Percentiles rank a stretch among this genome's conserved stretches.
These are phyloP conservation scores for Ceratobasidium theobromae DNA, from an alignment of 1,284 basidiomycete species.

Conservation along the genomic window DNA sequence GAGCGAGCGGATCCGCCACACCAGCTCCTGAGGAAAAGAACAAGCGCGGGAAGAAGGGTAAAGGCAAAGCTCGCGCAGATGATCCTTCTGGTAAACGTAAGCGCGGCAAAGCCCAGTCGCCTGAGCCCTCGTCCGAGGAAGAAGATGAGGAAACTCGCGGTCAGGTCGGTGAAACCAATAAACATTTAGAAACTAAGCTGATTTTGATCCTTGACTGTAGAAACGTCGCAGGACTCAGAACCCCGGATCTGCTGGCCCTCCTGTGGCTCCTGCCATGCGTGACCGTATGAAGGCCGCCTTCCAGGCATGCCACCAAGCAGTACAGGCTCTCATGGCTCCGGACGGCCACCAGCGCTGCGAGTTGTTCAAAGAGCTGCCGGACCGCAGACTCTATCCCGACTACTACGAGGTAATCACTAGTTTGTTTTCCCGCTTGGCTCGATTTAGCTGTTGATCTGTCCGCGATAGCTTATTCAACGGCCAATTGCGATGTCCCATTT, in stretches of 20 bases:
- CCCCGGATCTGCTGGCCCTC: constrained; percentile 46
- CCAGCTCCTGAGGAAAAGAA: constrained; percentile 17
- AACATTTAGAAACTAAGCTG: background rate
- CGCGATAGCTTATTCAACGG: constrained; percentile 65
- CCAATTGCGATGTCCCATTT: constrained; percentile 90
- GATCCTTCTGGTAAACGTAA: constrained; percentile 58
- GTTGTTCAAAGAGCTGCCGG: constrained; percentile 79
- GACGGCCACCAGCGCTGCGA: constrained; percentile 78
- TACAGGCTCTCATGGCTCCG: constrained; percentile 71
- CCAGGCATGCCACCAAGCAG: constrained; percentile 77
- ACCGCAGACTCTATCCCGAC: constrained; percentile 57
- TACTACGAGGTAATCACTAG: constrained; percentile 4
- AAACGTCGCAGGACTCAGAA: constrained; percentile 70
- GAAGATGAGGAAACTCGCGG: constrained; percentile 69
- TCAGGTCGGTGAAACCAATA: constrained; percentile 49
- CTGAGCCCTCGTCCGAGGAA: constrained; percentile 68
- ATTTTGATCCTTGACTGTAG: constrained; percentile 44
- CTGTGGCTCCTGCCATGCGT: constrained; percentile 57
- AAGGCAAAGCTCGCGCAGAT: constrained; percentile 30
- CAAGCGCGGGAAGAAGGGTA: constrained; percentile 30
- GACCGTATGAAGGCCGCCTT: constrained; percentile 86
- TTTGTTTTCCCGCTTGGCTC: constrained; percentile 16
- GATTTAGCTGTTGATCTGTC: constrained; percentile 93
- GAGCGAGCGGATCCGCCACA: constrained; percentile 46
- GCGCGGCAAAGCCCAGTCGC: constrained; percentile 71